Evolutionary conservation across 345 rosid genomes (phyloP).

Genomic region (Eucalyptus pauciflora): DNA sequence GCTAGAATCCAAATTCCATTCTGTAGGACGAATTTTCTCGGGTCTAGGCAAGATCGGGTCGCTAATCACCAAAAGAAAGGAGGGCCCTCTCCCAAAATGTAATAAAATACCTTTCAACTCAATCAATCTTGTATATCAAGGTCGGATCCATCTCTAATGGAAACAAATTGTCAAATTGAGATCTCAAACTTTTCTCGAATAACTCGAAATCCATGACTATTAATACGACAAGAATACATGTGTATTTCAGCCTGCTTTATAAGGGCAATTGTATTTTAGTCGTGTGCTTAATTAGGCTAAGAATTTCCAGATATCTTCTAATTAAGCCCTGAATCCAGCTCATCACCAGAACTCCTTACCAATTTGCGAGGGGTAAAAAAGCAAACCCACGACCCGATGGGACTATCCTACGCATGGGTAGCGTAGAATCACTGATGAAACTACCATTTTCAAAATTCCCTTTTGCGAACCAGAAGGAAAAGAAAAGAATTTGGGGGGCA

Average conservation of each 20-base stretch:
- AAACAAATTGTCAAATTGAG: neutral
- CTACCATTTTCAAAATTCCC: neutral
- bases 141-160: neutral
- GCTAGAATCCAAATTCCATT: neutral
- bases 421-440: neutral
- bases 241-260: neutral
- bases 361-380: rapidly evolving
- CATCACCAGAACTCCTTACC: neutral
- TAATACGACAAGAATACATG: neutral
- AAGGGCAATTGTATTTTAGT: neutral
- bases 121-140: neutral
- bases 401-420: neutral
- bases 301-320: neutral
- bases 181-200: neutral
- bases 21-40: neutral
- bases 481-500: neutral
- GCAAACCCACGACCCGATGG: neutral
- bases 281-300: rapidly evolving
- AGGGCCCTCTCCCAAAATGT: neutral
- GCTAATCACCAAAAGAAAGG: neutral
- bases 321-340: neutral
- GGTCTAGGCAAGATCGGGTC: neutral
- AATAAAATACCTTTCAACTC: neutral
- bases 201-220: neutral
- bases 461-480: neutral